Conservation (phyloP, 2,329 filamentous ascomycete genomes). For the Fusarium siculi region DNA sequence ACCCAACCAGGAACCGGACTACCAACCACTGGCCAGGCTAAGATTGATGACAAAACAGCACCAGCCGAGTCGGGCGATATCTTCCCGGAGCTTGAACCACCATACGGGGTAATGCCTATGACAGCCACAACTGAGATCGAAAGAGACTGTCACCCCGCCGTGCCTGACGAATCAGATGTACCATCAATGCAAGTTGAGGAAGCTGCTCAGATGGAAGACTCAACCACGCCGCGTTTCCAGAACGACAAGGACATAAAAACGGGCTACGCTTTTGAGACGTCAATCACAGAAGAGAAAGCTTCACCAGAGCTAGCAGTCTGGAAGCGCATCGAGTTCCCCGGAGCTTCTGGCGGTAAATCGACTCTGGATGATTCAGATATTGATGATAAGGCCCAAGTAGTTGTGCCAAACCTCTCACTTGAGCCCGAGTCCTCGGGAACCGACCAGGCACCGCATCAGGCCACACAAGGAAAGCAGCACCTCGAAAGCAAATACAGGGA, state of each 20-base stretch:
- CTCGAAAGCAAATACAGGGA: not conserved
- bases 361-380: not conserved
- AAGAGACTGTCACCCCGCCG: not conserved
- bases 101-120: not conserved
- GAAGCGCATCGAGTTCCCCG: not conserved
- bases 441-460: not conserved
- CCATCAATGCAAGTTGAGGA: not conserved
- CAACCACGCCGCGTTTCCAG: constrained; percentile 22
- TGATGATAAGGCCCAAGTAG: not conserved
- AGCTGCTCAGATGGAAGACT: constrained; percentile 21
- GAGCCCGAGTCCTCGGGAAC: not conserved
- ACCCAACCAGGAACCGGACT: not conserved
- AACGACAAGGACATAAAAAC: constrained; percentile 36
- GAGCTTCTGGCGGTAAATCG: not conserved
- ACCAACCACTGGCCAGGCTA: not conserved
- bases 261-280: constrained; percentile 13
- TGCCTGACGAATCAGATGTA: not conserved
- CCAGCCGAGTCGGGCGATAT: not conserved
- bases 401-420: not conserved
- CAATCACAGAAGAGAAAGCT: not conserved
- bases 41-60: not conserved
- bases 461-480: not conserved
- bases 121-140: not conserved
- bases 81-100: not conserved
- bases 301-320: not conserved